A percentile compares a stretch with the other conserved stretches of the same genome.
Evolutionary conservation across 2,329 filamentous ascomycete genomes (phyloP).

Genomic region (Dryadomyces sulphureus): DNA sequence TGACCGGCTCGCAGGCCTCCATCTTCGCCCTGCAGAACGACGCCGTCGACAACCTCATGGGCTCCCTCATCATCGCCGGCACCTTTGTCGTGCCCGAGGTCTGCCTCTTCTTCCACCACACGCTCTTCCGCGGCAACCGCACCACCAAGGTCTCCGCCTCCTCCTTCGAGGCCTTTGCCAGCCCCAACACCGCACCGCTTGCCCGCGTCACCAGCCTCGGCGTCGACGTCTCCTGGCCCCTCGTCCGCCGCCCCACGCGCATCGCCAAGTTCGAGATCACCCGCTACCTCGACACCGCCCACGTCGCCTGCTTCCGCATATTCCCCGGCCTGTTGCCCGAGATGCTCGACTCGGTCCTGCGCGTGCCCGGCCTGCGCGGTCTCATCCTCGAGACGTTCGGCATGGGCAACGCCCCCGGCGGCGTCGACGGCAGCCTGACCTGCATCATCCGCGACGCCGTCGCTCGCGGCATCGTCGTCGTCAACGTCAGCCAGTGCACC

Average conservation of each 20-base stretch:
- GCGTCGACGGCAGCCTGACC: constrained; percentile 64
- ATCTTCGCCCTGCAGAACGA: constrained; percentile 88
- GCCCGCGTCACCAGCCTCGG: constrained; percentile 69
- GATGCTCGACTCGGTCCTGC: constrained; percentile 77
- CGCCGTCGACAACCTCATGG: constrained; percentile 78
- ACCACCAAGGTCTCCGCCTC: constrained; percentile 79
- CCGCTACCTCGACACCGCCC: constrained; percentile 65
- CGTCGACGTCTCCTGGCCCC: constrained; percentile 67
- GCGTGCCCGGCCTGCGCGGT: constrained; percentile 60
- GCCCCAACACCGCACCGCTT: constrained; percentile 72
- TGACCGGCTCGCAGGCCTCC: constrained; percentile 71
- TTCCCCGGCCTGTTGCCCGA: constrained; percentile 90
- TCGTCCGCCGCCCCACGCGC: constrained; percentile 58
- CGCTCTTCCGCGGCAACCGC: constrained; percentile 75
- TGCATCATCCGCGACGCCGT: constrained; percentile 66
- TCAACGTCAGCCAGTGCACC: constrained; percentile 84
- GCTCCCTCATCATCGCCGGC: constrained; percentile 76
- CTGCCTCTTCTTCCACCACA: constrained; percentile 86
- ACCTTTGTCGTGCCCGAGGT: constrained; percentile 91
- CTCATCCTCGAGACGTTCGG: constrained; percentile 86
- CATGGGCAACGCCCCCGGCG: constrained; percentile 79
- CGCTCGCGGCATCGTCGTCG: constrained; percentile 65
- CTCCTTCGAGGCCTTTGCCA: constrained; percentile 75
- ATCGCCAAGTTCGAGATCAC: constrained; percentile 63
- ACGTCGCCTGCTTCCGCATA: constrained; percentile 77